Percentiles rank a stretch among this genome's conserved stretches.
phyloP scores from a whole-genome alignment of 108 stramenopile species.

The Cylindrotheca fusiformis region DNA sequence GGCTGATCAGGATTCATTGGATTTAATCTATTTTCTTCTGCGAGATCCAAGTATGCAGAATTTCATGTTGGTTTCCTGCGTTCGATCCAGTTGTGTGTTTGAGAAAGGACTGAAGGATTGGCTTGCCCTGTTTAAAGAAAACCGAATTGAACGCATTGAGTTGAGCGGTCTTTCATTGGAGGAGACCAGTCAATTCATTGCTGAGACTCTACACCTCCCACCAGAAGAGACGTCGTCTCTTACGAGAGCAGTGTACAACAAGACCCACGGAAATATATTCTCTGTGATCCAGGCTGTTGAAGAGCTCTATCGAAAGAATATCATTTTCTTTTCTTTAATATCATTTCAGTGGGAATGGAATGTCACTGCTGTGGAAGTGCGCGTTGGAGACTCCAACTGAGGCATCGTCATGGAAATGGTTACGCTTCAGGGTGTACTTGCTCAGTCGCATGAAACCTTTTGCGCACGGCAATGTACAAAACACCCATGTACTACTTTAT shows the following conservation, averaged over 20 bases:
- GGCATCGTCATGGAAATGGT: too few species aligned
- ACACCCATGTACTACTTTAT: too few species aligned
- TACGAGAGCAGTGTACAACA: background rate
- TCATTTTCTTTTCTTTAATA: background rate
- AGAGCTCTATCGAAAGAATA: slow-evolving; percentile 2
- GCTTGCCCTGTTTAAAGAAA: background rate
- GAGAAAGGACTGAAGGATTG: background rate
- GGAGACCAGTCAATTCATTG: background rate
- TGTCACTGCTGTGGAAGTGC: background rate
- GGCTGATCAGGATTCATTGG: slow-evolving; percentile 29
- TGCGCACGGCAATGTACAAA: too few species aligned
- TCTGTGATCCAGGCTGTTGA: slow-evolving; percentile 7
- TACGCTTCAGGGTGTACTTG: too few species aligned
- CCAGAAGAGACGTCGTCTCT: background rate
- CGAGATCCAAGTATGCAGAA: slow-evolving; percentile 11
- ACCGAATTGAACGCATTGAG: background rate
- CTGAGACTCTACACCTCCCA: background rate
- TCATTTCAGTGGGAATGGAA: slow-evolving; percentile 4
- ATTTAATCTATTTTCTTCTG: slow-evolving; percentile 21
- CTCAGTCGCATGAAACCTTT: too few species aligned
- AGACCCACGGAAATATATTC: slow-evolving; percentile 12
- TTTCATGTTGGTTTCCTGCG: slow-evolving; percentile 24
- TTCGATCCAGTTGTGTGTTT: background rate
- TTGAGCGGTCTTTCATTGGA: background rate
- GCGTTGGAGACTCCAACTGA: too few species aligned